Conservation (phyloP, 1,139 yeast genomes). For the Diutina mesorugosa region DNA sequence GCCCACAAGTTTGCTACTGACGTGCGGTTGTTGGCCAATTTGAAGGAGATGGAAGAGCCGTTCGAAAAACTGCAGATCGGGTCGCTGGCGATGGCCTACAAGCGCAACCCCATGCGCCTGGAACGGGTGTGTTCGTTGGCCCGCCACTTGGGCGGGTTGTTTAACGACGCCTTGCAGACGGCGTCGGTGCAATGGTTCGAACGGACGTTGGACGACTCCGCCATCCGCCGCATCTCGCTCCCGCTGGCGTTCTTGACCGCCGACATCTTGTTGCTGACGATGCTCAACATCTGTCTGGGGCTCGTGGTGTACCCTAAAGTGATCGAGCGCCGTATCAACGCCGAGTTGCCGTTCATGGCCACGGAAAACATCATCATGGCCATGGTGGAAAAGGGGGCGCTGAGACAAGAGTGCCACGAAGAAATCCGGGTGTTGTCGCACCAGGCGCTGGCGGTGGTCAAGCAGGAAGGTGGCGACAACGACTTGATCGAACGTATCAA, state of each 20-base stretch:
- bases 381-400: constrained; percentile 95
- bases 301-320: constrained; percentile 97
- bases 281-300: constrained; percentile 87
- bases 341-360: constrained; percentile 99
- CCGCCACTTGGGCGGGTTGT: constrained; percentile 85
- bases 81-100: constrained; percentile 97
- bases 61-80: constrained; percentile 97
- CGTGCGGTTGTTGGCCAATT: constrained; percentile 86
- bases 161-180: constrained; percentile 89
- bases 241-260: constrained; percentile 97
- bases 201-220: constrained; percentile 96
- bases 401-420: constrained; percentile 98
- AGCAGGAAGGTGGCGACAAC: constrained; percentile 97
- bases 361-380: constrained; percentile 99
- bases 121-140: constrained; percentile 97
- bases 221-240: constrained; percentile 91
- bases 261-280: constrained; percentile 80
- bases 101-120: constrained; percentile 99
- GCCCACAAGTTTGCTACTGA: constrained; percentile 98
- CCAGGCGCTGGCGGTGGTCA: constrained; percentile 94
- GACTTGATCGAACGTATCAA: constrained; percentile 86
- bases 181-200: constrained; percentile 99
- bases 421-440: constrained; percentile 93
- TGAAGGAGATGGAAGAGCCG: constrained; percentile 97
- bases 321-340: constrained; percentile 86